Conservation (phyloP, 1,284 basidiomycete species). For the Cutaneotrichosporon arboriforme region DNA sequence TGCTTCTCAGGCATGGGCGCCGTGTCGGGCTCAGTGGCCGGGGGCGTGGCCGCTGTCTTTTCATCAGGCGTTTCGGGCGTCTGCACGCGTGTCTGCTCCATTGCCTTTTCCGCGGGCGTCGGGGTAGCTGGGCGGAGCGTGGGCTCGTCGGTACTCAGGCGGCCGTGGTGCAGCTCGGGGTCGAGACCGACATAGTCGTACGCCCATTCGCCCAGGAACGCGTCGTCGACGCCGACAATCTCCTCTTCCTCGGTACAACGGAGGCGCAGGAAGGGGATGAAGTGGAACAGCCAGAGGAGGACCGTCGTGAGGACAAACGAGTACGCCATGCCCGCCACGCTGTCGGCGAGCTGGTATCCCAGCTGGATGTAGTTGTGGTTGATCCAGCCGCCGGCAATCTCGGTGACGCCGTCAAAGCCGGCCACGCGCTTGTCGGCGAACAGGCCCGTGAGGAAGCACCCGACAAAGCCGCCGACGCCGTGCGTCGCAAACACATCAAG, state of each 20-base stretch:
- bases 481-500: slow-evolving; percentile 79
- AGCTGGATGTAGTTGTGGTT: slow-evolving; percentile 68
- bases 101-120: background rate
- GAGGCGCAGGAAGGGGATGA: slow-evolving; percentile 76
- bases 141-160: background rate
- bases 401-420: slow-evolving; percentile 68
- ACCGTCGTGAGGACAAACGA: slow-evolving; percentile 78
- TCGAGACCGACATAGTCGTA: slow-evolving; percentile 71
- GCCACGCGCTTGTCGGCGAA: slow-evolving; percentile 85
- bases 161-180: slow-evolving; percentile 50
- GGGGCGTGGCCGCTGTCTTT: too few relatives aligned
- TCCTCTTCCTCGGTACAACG: slow-evolving; percentile 76
- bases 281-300: slow-evolving; percentile 90
- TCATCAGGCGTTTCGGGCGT: background rate
- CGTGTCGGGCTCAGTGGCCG: too few relatives aligned
- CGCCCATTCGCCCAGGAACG: slow-evolving; percentile 90
- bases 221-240: slow-evolving; percentile 87
- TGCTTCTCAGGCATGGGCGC: too few relatives aligned
- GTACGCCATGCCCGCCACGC: slow-evolving; percentile 62
- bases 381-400: slow-evolving; percentile 82
- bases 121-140: background rate
- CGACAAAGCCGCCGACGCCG: slow-evolving; percentile 79
- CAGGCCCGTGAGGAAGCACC: slow-evolving; percentile 61
- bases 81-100: slow-evolving; percentile 3
- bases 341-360: slow-evolving; percentile 61